Evolutionary conservation across 257 asterid species (phyloP).

Genomic region (Haberlea rhodopensis): DNA sequence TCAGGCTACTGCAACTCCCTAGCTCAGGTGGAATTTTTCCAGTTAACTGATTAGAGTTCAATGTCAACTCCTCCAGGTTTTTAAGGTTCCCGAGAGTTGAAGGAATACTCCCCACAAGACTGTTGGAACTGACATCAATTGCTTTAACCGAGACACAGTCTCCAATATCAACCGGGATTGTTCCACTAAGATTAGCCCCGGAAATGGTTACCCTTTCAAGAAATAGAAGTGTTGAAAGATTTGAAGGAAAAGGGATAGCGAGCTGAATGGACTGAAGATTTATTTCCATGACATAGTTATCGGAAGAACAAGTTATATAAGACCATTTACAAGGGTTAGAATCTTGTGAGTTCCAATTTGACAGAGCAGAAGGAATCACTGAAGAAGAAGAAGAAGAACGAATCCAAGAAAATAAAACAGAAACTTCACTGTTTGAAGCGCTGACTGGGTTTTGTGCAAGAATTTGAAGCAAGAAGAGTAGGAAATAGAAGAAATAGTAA

Average conservation of each 20-base stretch:
- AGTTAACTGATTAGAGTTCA: slow-evolving; percentile 53
- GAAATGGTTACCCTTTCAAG: slow-evolving; percentile 52
- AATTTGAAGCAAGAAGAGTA: slow-evolving; percentile 30
- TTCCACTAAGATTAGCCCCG: slow-evolving; percentile 68
- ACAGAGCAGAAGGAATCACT: slow-evolving; percentile 41
- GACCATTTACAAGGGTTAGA: slow-evolving; percentile 65
- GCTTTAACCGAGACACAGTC: slow-evolving; percentile 40
- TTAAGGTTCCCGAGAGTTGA: slow-evolving; percentile 43
- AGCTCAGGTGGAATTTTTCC: slow-evolving; percentile 57
- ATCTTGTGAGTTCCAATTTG: slow-evolving; percentile 55
- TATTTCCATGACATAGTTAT: slow-evolving; percentile 41
- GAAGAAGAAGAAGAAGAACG: slow-evolving; percentile 44
- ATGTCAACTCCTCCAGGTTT: slow-evolving; percentile 47
- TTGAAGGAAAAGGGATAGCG: slow-evolving; percentile 54
- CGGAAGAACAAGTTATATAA: slow-evolving; percentile 45
- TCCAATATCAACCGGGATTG: slow-evolving; percentile 58
- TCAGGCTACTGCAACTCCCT: slow-evolving; percentile 44
- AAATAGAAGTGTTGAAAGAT: slow-evolving; percentile 48
- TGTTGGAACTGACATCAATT: slow-evolving; percentile 57
- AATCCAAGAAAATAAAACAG: slow-evolving; percentile 55
- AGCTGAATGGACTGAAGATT: slow-evolving; percentile 43
- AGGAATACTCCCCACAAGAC: slow-evolving; percentile 54
- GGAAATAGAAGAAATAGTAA: slow-evolving; percentile 21
- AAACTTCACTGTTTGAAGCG: slow-evolving; percentile 41
- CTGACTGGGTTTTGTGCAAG: slow-evolving; percentile 21